phyloP scores from a whole-genome alignment of 805 yeast genomes.

The Candida qinlingensis region DNA sequence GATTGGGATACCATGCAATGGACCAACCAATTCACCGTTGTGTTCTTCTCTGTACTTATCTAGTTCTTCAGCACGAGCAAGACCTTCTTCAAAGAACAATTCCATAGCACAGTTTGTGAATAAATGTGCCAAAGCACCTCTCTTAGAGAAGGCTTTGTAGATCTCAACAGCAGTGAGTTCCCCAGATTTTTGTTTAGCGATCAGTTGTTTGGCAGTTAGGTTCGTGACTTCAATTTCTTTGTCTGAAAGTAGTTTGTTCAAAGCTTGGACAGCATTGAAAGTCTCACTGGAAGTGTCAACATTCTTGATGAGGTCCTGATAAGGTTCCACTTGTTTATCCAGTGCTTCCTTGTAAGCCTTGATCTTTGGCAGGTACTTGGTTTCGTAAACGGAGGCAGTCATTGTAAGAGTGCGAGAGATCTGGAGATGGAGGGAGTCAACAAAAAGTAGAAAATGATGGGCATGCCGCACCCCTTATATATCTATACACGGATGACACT shows the following conservation, averaged over 20 bases:
- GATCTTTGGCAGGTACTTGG: constrained; percentile 18
- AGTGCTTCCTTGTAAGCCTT: constrained; percentile 13
- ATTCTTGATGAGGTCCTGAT: constrained; percentile 10
- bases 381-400: constrained; percentile 7
- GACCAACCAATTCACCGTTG: constrained; percentile 52
- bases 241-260: constrained; percentile 11
- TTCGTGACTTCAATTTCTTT: constrained; percentile 21
- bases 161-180: constrained; percentile 38
- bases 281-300: constrained; percentile 15
- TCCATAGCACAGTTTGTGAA: constrained; percentile 34
- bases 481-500: too few species aligned
- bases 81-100: constrained; percentile 51
- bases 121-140: constrained; percentile 55
- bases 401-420: not conserved
- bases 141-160: constrained; percentile 47
- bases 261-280: constrained; percentile 22
- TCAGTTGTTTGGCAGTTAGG: constrained; percentile 14
- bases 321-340: constrained; percentile 19
- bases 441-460: too few species aligned
- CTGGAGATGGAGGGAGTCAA: too few species aligned
- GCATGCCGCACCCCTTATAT: too few species aligned
- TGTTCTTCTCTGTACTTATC: constrained; percentile 38
- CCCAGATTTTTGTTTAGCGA: constrained; percentile 22
- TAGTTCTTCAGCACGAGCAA: constrained; percentile 48
- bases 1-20: constrained; percentile 65